Evolutionary conservation across 2,329 filamentous ascomycete genomes (phyloP).

Genomic region (Orbilia quercus): DNA sequence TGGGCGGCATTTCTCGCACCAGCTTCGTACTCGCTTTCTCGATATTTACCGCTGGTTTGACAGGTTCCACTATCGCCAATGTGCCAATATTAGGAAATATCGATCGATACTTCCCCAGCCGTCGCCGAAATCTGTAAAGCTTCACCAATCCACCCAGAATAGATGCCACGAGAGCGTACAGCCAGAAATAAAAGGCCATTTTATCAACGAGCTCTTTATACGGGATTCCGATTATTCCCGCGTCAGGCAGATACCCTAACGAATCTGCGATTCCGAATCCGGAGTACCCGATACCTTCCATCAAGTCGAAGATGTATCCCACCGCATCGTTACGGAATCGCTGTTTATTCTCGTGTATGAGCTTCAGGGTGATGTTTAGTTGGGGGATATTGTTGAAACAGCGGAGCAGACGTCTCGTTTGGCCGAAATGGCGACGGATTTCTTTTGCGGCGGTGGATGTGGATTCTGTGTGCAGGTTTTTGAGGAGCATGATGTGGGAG

Average conservation of each 20-base stretch:
- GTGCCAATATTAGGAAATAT: constrained; percentile 21
- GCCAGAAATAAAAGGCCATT: constrained; percentile 53
- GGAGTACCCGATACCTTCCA: constrained; percentile 47
- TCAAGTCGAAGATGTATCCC: constrained; percentile 37
- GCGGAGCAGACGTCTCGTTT: constrained; percentile 41
- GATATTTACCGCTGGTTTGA: not conserved
- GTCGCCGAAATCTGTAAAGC: constrained; percentile 20
- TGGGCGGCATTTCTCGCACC: constrained; percentile 35
- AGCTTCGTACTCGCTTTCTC: not conserved
- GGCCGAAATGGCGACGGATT: constrained; percentile 52
- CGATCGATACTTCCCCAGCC: constrained; percentile 29
- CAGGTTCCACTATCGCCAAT: constrained; percentile 11
- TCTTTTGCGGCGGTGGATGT: constrained; percentile 34
- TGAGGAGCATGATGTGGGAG: constrained; percentile 47
- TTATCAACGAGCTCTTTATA: constrained; percentile 39
- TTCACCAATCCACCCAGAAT: constrained; percentile 38
- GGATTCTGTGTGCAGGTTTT: constrained; percentile 26
- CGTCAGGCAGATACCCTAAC: constrained; percentile 44
- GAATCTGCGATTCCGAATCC: constrained; percentile 50
- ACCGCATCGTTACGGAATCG: constrained; percentile 19
- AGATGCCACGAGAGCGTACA: constrained; percentile 47
- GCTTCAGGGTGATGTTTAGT: constrained; percentile 28
- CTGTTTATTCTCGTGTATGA: constrained; percentile 24
- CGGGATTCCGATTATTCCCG: constrained; percentile 44
- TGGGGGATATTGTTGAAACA: constrained; percentile 55